Evolutionary conservation across 164 flowering plant genomes (phyloP).

Genomic region (Umbellularia californica): DNA sequence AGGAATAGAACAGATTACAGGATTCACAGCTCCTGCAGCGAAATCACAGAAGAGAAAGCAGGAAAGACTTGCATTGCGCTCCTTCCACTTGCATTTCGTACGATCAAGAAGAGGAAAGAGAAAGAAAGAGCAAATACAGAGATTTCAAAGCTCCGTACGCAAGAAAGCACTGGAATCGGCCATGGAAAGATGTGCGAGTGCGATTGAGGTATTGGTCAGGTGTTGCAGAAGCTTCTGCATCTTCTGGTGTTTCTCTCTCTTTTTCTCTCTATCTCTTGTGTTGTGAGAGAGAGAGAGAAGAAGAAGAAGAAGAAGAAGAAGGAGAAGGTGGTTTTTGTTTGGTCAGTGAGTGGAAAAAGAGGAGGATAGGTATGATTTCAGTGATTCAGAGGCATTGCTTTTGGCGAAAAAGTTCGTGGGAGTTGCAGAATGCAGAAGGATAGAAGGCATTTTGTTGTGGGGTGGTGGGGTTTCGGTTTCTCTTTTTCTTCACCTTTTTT

Average conservation of each 20-base stretch:
- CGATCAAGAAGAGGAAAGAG: too few relatives aligned
- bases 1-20: too few relatives aligned
- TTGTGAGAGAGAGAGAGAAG: background rate
- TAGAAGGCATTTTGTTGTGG: background rate
- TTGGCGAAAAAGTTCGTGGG: slow-evolving; percentile 8
- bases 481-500: too few relatives aligned
- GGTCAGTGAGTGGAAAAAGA: background rate
- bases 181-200: background rate
- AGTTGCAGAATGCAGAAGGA: slow-evolving; percentile 1
- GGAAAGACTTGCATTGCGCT: too few relatives aligned
- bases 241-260: background rate
- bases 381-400: slow-evolving; percentile 23
- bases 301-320: background rate
- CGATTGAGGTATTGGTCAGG: background rate
- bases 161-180: background rate
- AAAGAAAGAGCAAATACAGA: background rate
- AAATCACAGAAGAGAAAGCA: too few relatives aligned
- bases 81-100: too few relatives aligned
- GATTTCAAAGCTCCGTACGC: background rate
- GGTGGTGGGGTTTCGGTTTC: too few relatives aligned
- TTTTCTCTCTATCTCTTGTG: background rate
- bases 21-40: too few relatives aligned
- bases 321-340: background rate
- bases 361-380: slow-evolving; percentile 11
- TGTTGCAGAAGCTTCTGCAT: too few relatives aligned